Evolutionary conservation across 2,329 filamentous ascomycete species (phyloP), one percentile per base, ranked within the genome.

Genomic region (Arthrobotrys megalospora): DNA sequence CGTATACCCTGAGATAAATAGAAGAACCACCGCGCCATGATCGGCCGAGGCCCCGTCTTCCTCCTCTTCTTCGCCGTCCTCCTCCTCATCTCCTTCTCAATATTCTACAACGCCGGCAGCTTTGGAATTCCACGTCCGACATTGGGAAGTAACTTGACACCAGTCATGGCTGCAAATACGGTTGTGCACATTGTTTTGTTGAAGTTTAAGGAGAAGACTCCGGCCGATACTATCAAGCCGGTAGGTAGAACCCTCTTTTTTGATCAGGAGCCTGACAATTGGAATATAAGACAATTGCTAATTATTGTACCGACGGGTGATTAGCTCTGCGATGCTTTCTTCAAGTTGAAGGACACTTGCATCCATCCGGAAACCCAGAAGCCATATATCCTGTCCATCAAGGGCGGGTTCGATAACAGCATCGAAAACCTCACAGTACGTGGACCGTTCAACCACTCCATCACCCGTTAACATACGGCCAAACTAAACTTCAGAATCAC

Each of bases 361-460:
- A 70, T 79, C 34, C 64, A 73, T 11, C 69, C 76, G 32, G 76
- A 79, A 24, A 69, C 76, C n/a, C 19, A 60, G 19, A 79, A 79
- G 21, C 73, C 76, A 24, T 80, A 79, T 41, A 80, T 80, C 14
- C 34, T 72, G n/a, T 79, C 76, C 28, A 72, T 80, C 65, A 79
- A 68, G 24, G 79, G 76, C 12, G 79, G 79, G 8, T 24, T 71
- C 24, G 79, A 80, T 32, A 79, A 76, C 55, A 79, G 75, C 24
- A 45, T 41, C n/a, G 79, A 80, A 34, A 47, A 45, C 1, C 47
- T 65, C 10, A 7, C 50, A 65, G 69, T 53, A 60, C 12, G 58
- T 45, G 14, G 12, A 32, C 28, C 19, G n/a, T 12, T 10, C 50
- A 24, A 16, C 24, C 24, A 2, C 24, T 58, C 1, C 16, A 38